Conservation (phyloP, 176 grass and related monocot species). For the Aegilops bicornis region DNA sequence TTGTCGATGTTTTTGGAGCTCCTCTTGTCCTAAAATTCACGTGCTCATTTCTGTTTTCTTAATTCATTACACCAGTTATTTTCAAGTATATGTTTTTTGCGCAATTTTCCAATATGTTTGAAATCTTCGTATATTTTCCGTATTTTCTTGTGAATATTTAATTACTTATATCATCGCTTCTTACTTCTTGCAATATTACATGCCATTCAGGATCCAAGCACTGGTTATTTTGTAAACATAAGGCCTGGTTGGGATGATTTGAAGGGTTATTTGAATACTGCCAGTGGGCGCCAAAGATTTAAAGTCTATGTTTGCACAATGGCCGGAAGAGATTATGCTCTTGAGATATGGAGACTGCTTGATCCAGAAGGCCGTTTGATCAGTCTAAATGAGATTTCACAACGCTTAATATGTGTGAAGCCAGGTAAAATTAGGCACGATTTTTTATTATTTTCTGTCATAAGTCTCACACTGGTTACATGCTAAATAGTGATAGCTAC, state of each 20-base stretch:
- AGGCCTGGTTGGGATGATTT: slow-evolving; percentile 63
- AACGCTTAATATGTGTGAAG: slow-evolving; percentile 57
- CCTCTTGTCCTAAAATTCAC: background rate
- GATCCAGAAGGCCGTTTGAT: slow-evolving; percentile 56
- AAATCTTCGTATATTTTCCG: background rate
- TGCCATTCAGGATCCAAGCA: slow-evolving; percentile 34
- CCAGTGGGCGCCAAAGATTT: slow-evolving; percentile 56
- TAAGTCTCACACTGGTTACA: background rate
- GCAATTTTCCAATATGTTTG: background rate
- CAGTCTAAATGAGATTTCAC: slow-evolving; percentile 39
- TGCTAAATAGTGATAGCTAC: background rate
- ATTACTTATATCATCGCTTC: background rate
- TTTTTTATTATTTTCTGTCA: background rate
- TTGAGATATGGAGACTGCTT: slow-evolving; percentile 72
- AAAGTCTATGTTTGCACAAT: slow-evolving; percentile 73
- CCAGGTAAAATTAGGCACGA: slow-evolving; percentile 37
- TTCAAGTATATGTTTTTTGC: background rate
- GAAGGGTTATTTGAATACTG: slow-evolving; percentile 49
- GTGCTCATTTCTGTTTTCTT: background rate
- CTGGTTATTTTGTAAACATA: slow-evolving; percentile 61
- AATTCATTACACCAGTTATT: background rate
- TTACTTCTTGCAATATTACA: background rate
- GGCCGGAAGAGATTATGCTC: slow-evolving; percentile 66
- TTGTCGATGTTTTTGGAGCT: background rate
- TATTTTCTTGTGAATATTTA: background rate